Percentiles rank a stretch among this genome's conserved stretches.
These are phyloP conservation scores for Barnettozyma botsteinii DNA, from an alignment of 805 yeast genomes.

Conservation along the genomic window DNA sequence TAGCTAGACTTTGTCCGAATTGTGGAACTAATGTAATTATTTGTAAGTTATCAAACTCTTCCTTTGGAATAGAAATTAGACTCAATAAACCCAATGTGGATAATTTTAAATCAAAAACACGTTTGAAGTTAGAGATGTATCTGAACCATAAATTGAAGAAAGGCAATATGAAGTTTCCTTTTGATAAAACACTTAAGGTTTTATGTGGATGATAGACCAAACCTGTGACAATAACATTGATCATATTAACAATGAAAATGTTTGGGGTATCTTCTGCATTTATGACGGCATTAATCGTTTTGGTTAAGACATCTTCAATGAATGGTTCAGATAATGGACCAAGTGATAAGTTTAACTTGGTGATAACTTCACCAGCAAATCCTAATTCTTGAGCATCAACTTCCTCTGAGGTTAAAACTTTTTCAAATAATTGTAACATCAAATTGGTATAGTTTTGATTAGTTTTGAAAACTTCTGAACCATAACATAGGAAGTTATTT, in stretches of 20 bases:
- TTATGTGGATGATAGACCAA: conserved; percentile 53
- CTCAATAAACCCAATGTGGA: conserved; percentile 62
- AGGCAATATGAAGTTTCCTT: conserved; percentile 36
- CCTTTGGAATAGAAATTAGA: conserved; percentile 29
- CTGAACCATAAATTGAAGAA: conserved; percentile 64
- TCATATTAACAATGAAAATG: conserved; percentile 41
- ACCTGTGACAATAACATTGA: conserved; percentile 59
- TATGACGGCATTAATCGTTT: conserved; percentile 36
- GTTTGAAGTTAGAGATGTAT: conserved; percentile 44
- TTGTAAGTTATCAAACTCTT: conserved; percentile 29
- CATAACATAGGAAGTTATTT: conserved; percentile 66
- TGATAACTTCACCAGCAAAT: conserved; percentile 56
- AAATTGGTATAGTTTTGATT: conserved; percentile 44
- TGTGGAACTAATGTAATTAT: conserved; percentile 37
- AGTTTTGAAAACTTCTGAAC: conserved; percentile 41
- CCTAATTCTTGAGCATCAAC: conserved; percentile 52
- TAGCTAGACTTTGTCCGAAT: conserved; percentile 46
- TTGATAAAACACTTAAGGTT: conserved; percentile 47
- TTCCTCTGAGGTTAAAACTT: conserved; percentile 38
- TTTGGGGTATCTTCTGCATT: conserved; percentile 20
- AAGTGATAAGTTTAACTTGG: conserved; percentile 55
- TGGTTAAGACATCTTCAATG: conserved; percentile 36
- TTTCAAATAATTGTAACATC: conserved; percentile 44
- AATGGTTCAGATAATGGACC: conserved; percentile 39
- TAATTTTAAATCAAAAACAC: conserved; percentile 80